Conservation (phyloP, 129 eudicot species). For the Heracleum sosnowskyi region DNA sequence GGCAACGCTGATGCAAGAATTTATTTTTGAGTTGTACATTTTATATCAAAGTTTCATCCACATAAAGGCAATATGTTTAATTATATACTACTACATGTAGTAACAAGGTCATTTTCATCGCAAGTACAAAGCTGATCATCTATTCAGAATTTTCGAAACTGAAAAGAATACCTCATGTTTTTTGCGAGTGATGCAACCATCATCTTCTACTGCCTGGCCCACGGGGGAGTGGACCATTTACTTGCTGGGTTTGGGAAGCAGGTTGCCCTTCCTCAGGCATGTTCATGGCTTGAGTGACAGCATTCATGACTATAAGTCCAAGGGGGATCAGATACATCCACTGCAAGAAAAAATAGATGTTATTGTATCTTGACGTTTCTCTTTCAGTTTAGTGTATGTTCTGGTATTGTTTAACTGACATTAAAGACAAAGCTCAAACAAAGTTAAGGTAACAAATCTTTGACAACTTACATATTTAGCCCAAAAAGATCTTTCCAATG, state of each 20-base stretch:
- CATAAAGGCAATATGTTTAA: not conserved
- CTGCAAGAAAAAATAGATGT: slow-evolving; percentile 30
- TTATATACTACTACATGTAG: not conserved
- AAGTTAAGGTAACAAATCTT: not conserved
- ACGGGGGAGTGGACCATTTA: slow-evolving; percentile 40
- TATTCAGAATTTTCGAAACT: not conserved
- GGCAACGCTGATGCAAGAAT: not conserved
- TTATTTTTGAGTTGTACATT: not conserved
- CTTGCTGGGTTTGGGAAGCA: slow-evolving; percentile 55
- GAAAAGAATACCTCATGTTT: not conserved
- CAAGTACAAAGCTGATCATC: not conserved
- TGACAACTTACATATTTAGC: slow-evolving; percentile 81
- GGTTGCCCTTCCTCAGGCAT: slow-evolving; percentile 88
- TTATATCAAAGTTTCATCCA: not conserved
- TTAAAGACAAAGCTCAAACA: not conserved
- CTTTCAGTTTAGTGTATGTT: not conserved
- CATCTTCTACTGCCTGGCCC: slow-evolving; percentile 76
- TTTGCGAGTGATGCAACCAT: slow-evolving; percentile 12
- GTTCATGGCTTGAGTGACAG: slow-evolving; percentile 88
- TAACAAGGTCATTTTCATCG: not conserved
- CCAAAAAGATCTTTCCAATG: slow-evolving; percentile 88
- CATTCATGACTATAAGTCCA: slow-evolving; percentile 89
- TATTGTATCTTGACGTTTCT: not conserved
- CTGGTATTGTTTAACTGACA: not conserved
- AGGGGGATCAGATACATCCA: slow-evolving; percentile 97